Conservation (phyloP, 2,329 filamentous ascomycete genomes). For the Cordyceps javanica region DNA sequence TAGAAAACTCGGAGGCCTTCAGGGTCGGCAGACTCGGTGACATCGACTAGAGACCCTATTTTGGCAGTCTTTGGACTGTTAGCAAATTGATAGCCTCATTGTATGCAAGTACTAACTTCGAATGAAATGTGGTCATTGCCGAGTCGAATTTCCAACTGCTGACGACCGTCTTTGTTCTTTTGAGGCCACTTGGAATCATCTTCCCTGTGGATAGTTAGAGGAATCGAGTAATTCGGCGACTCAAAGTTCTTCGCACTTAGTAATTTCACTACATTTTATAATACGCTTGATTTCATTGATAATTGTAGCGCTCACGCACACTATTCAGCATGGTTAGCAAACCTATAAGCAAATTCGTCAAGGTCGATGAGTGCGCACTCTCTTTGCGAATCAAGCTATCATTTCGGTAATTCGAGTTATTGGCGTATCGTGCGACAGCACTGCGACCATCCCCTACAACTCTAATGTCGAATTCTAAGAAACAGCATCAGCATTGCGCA, state of each 20-base stretch:
- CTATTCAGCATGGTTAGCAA: conserved; percentile 37
- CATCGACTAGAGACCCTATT: conserved; percentile 93
- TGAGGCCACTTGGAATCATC: conserved; percentile 98
- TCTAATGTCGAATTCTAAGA: conserved; percentile 87
- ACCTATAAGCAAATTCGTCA: background rate
- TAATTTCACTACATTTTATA: conserved; percentile 93
- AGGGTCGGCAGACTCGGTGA: conserved; percentile 91
- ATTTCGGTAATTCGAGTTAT: conserved; percentile 99
- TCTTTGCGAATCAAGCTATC: conserved; percentile 99
- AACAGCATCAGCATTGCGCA: conserved; percentile 2
- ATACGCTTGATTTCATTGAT: conserved; percentile 95
- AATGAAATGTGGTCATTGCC: conserved; percentile 97
- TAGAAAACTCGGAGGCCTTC: conserved; percentile 97
- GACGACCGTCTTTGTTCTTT: conserved; percentile 97
- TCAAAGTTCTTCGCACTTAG: conserved; percentile 60
- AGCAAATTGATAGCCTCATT: background rate
- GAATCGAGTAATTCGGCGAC: background rate
- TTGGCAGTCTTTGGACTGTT: conserved; percentile 73
- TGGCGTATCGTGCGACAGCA: conserved; percentile 91
- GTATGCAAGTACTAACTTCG: conserved; percentile 56
- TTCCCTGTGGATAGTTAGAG: conserved; percentile 54
- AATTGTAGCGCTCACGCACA: conserved; percentile 90
- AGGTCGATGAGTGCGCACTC: conserved; percentile 56
- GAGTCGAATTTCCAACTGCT: conserved; percentile 90
- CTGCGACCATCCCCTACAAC: conserved; percentile 88